These are phyloP conservation scores for Chalara sp. DNA, from an alignment of 2,329 filamentous ascomycete species.

Conservation along the genomic window DNA sequence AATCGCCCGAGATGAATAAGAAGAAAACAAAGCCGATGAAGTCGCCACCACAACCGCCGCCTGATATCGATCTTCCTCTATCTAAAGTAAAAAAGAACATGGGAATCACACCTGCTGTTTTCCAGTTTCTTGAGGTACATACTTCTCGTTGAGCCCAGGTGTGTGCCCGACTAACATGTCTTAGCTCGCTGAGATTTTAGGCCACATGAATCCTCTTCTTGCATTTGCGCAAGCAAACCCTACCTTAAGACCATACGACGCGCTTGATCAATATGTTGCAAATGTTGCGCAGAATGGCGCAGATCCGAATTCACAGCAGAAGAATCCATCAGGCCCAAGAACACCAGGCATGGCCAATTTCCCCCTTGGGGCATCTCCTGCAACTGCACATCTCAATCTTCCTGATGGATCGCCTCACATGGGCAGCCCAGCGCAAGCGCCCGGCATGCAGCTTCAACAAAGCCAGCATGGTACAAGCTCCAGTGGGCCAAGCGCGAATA, in stretches of 20 bases:
- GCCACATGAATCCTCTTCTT: slow-evolving; percentile 60
- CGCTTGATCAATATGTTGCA: slow-evolving; percentile 53
- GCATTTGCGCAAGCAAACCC: slow-evolving; percentile 48
- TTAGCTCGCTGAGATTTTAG: slow-evolving; percentile 59
- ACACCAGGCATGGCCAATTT: slow-evolving; percentile 34
- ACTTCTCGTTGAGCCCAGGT: not conserved
- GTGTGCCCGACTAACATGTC: slow-evolving; percentile 20
- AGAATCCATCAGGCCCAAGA: slow-evolving; percentile 19
- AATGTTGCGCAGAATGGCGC: slow-evolving; percentile 31
- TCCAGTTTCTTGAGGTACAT: slow-evolving; percentile 56
- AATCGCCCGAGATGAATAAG: slow-evolving; percentile 61
- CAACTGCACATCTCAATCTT: slow-evolving; percentile 51
- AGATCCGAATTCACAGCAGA: slow-evolving; percentile 14
- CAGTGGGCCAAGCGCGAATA: slow-evolving; percentile 61
- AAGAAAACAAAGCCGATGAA: slow-evolving; percentile 56
- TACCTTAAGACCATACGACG: slow-evolving; percentile 46
- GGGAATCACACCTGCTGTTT: slow-evolving; percentile 54
- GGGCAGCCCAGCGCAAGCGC: slow-evolving; percentile 55
- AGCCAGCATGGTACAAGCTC: slow-evolving; percentile 63
- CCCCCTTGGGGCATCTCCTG: slow-evolving; percentile 52
- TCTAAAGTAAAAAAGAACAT: slow-evolving; percentile 49
- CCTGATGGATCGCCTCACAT: slow-evolving; percentile 53
- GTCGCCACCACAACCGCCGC: slow-evolving; percentile 51
- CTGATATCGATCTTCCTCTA: slow-evolving; percentile 54
- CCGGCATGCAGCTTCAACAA: slow-evolving; percentile 59